Conservation (phyloP, 1,139 yeast species). For the Pichia terricola region DNA sequence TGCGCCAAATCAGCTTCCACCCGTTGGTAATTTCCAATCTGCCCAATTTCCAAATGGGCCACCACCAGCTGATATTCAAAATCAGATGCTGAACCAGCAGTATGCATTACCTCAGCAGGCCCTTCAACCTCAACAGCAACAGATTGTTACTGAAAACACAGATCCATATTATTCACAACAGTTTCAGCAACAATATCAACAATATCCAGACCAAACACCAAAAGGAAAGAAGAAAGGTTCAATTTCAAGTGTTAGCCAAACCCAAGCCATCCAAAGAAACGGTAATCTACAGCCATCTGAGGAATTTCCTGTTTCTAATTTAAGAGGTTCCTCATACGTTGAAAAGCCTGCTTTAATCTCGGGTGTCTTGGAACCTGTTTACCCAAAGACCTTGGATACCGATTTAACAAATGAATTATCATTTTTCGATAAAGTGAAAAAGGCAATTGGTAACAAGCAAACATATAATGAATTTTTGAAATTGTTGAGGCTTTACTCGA, state of each 20-base stretch:
- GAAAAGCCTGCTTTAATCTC: constrained; percentile 68
- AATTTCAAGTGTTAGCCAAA: constrained; percentile 8
- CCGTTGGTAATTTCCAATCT: constrained; percentile 92
- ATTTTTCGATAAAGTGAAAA: constrained; percentile 88
- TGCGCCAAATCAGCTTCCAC: constrained; percentile 58
- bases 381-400: constrained; percentile 53
- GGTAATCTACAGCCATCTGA: constrained; percentile 25
- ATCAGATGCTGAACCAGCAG: constrained; percentile 5
- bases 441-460: constrained; percentile 81
- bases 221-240: constrained; percentile 6
- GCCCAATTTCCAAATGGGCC: constrained; percentile 37
- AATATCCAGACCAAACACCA: neutral
- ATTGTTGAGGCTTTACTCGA: constrained; percentile 75
- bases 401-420: constrained; percentile 73
- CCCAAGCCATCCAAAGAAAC: constrained; percentile 13
- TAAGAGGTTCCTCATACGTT: constrained; percentile 30
- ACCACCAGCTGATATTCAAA: neutral
- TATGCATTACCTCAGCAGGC: constrained; percentile 4
- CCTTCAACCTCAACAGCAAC: constrained; percentile 5
- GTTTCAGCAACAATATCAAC: constrained; percentile 14
- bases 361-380: constrained; percentile 78
- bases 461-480: constrained; percentile 87
- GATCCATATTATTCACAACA: constrained; percentile 18
- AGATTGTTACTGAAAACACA: constrained; percentile 11
- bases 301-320: constrained; percentile 46